Conservation (phyloP, 345 rosid genomes). For the Salix viminalis region DNA sequence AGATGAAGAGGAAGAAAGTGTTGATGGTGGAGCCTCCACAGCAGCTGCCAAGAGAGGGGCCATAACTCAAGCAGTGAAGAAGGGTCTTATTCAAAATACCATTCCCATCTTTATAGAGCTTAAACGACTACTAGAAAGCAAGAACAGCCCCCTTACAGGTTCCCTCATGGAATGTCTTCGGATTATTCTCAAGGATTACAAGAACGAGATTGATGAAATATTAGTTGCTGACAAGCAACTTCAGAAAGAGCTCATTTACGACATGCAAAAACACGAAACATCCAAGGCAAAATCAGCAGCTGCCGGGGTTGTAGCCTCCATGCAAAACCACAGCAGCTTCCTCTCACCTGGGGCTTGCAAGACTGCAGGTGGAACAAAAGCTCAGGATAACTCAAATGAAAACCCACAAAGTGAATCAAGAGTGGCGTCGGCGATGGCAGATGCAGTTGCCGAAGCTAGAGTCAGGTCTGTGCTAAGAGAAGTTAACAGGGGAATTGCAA, state of each 20-base stretch:
- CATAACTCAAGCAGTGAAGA: conserved; percentile 82
- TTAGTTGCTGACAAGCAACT: conserved; percentile 89
- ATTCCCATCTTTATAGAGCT: conserved; percentile 94
- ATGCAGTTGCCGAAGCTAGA: conserved; percentile 54
- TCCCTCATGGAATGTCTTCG: conserved; percentile 92
- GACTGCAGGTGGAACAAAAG: conserved; percentile 3
- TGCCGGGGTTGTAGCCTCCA: conserved; percentile 41
- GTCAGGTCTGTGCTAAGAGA: conserved; percentile 71
- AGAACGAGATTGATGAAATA: conserved; percentile 88
- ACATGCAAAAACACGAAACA: conserved; percentile 82
- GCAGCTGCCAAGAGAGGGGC: conserved; percentile 76
- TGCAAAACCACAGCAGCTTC: conserved; percentile 28
- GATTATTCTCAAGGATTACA: conserved; percentile 83
- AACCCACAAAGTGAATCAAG: conserved; percentile 30
- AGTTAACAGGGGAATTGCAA: conserved; percentile 50
- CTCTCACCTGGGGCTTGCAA: conserved; percentile 23
- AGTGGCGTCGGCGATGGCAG: conserved; percentile 63
- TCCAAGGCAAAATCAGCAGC: conserved; percentile 58
- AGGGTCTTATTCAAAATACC: conserved; percentile 85
- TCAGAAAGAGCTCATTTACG: conserved; percentile 86
- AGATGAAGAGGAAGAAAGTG: conserved; percentile 57
- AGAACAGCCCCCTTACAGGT: conserved; percentile 85
- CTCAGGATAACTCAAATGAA: conserved; percentile 10
- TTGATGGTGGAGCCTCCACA: conserved; percentile 36
- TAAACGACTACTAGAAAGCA: conserved; percentile 80